phyloP scores from a whole-genome alignment of 2,329 filamentous ascomycete genomes.

The Talaromyces amestolkiae region DNA sequence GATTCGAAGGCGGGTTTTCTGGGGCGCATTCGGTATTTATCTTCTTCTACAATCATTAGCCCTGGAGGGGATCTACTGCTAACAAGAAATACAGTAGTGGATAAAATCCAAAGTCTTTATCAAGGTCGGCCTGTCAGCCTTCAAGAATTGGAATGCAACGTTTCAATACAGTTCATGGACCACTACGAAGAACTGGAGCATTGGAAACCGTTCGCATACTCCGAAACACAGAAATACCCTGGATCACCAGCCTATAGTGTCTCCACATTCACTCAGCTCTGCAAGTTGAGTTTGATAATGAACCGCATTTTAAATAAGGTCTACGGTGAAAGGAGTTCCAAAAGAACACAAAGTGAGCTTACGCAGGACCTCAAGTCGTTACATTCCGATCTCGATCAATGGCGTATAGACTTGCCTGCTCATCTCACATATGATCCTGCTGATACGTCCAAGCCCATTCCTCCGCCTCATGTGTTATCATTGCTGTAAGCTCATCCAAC shows the following conservation, averaged over 20 bases:
- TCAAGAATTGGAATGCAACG: conserved; percentile 47
- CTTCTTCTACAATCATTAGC: neutral
- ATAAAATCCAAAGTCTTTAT: conserved; percentile 56
- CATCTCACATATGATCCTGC: conserved; percentile 43
- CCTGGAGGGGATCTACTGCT: neutral
- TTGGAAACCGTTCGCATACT: conserved; percentile 49
- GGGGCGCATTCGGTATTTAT: conserved; percentile 42
- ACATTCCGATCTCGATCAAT: conserved; percentile 43
- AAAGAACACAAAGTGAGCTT: conserved; percentile 33
- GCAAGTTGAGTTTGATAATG: conserved; percentile 48
- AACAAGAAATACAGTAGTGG: conserved; percentile 28
- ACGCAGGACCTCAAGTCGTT: conserved; percentile 38
- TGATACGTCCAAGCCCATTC: conserved; percentile 27
- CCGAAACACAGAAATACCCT: conserved; percentile 29
- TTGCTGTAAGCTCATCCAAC: conserved; percentile 27
- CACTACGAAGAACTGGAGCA: conserved; percentile 54
- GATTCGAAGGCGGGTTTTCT: conserved; percentile 47
- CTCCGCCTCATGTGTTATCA: conserved; percentile 48
- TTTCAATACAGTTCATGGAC: conserved; percentile 43
- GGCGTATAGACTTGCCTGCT: conserved; percentile 43
- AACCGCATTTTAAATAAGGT: conserved; percentile 48
- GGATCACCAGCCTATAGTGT: conserved; percentile 35
- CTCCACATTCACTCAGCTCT: conserved; percentile 37
- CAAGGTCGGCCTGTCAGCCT: conserved; percentile 51
- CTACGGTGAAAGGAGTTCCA: conserved; percentile 46